Conservation (phyloP, 2,329 filamentous ascomycete species). For the Emmonsiellopsis sp. region DNA sequence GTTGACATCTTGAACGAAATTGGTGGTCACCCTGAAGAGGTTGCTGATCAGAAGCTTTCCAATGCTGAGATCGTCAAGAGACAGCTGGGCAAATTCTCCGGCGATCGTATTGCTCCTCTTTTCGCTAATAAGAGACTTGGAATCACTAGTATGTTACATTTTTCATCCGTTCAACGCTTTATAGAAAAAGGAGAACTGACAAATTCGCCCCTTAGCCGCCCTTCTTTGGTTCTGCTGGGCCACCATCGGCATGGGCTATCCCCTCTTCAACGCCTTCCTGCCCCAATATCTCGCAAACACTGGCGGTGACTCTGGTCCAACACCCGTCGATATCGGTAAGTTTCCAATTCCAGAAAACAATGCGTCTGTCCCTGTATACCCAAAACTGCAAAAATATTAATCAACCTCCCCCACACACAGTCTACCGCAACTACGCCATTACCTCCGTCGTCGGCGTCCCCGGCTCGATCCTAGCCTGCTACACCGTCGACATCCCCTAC, state of each 20-base stretch:
- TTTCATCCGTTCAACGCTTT: background rate
- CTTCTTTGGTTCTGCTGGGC: conserved; percentile 72
- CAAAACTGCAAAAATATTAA: background rate
- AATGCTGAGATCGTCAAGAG: conserved; percentile 45
- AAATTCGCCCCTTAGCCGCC: conserved; percentile 19
- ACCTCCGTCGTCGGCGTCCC: conserved; percentile 69
- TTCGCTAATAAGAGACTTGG: conserved; percentile 42
- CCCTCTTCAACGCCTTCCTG: conserved; percentile 83
- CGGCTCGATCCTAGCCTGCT: conserved; percentile 65
- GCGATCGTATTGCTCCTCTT: conserved; percentile 57
- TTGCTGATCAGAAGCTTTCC: conserved; percentile 31
- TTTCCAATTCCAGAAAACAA: background rate
- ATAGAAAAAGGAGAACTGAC: background rate
- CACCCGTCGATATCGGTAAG: conserved; percentile 28
- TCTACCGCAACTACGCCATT: conserved; percentile 75
- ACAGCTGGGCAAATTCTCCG: conserved; percentile 58
- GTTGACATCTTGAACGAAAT: conserved; percentile 55
- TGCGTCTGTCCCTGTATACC: background rate
- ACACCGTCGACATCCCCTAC: conserved; percentile 61
- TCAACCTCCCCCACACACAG: conserved; percentile 25
- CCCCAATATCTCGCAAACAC: conserved; percentile 69
- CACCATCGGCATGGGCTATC: conserved; percentile 77
- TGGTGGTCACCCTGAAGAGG: conserved; percentile 37
- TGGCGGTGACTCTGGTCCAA: conserved; percentile 26
- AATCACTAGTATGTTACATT: conserved; percentile 33